Evolutionary conservation across 148 eudicot species (phyloP).

Genomic region (Oxyria digyna): DNA sequence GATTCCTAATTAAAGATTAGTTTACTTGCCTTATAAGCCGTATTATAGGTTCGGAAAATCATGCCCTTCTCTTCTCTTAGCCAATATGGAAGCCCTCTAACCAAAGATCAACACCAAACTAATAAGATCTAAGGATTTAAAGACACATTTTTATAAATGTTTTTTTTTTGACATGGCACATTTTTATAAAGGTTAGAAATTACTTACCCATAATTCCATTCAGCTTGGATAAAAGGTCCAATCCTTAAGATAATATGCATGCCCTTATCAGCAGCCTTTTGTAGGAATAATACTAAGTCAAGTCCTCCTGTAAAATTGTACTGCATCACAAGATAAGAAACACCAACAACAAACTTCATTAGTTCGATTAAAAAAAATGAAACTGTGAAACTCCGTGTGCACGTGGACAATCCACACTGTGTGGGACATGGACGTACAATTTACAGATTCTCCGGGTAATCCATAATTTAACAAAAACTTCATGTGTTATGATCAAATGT

Average conservation of each 20-base stretch:
- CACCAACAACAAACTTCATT: not conserved
- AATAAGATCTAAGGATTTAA: not conserved
- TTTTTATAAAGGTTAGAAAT: not conserved
- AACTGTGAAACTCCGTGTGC: no score
- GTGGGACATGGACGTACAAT: no score
- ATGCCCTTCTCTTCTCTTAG: constrained; percentile 33
- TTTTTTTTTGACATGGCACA: not conserved
- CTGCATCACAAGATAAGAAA: constrained; percentile 21
- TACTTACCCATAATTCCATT: constrained; percentile 55
- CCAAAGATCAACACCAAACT: not conserved
- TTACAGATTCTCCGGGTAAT: no score
- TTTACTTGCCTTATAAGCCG: constrained; percentile 34
- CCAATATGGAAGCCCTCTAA: constrained; percentile 51
- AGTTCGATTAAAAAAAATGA: not conserved
- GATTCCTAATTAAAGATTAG: constrained; percentile 10
- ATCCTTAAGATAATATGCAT: constrained; percentile 38
- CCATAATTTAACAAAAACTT: no score
- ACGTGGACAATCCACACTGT: no score
- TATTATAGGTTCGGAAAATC: constrained; percentile 32
- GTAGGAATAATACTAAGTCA: constrained; percentile 63
- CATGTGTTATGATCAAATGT: not conserved
- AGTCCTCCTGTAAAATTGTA: constrained; percentile 43
- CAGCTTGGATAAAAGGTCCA: constrained; percentile 57
- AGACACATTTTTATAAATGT: not conserved
- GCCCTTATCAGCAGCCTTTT: constrained; percentile 29